A percentile compares a stretch with the other conserved stretches of the same genome.
Evolutionary conservation across 2,329 filamentous ascomycete genomes (phyloP).

Genomic region (Phialophora macrospora): DNA sequence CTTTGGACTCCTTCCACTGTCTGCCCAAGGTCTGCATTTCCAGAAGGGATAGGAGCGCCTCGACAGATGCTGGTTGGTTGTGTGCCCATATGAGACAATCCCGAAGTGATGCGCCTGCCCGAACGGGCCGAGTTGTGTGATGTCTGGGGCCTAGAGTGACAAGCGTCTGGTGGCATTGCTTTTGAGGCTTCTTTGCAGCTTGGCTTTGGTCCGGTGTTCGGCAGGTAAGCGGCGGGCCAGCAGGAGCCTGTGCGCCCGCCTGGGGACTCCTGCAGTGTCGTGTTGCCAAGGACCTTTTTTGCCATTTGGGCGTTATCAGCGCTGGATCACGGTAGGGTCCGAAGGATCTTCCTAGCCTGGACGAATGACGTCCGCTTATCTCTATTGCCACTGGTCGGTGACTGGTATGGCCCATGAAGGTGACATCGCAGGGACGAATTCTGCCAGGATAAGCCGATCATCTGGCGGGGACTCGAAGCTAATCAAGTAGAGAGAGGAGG

Average conservation of each 20-base stretch:
- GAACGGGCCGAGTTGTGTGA: background rate
- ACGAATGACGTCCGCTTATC: slow-evolving; percentile 13
- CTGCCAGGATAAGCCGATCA: slow-evolving; percentile 7
- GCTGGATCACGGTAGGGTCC: background rate
- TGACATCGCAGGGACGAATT: slow-evolving; percentile 14
- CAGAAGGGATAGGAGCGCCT: background rate
- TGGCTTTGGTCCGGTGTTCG: slow-evolving; percentile 1
- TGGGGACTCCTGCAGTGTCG: background rate
- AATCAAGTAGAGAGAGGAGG: background rate
- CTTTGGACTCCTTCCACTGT: background rate
- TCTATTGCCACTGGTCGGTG: slow-evolving; percentile 8
- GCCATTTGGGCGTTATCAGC: background rate
- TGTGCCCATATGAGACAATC: background rate
- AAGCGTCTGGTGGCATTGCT: slow-evolving; percentile 24
- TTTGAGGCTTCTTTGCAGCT: slow-evolving; percentile 10
- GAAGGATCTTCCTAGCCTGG: background rate
- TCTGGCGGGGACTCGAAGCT: slow-evolving; percentile 6
- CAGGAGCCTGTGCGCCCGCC: background rate
- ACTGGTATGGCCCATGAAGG: background rate
- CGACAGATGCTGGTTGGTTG: background rate
- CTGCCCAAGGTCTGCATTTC: background rate
- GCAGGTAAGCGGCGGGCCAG: background rate
- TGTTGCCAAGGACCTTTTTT: background rate
- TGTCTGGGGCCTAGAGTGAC: background rate
- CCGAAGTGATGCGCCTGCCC: background rate